Evolutionary conservation across 345 rosid species (phyloP), one percentile per base, ranked within the genome.

Genomic region (Viola odorata): DNA sequence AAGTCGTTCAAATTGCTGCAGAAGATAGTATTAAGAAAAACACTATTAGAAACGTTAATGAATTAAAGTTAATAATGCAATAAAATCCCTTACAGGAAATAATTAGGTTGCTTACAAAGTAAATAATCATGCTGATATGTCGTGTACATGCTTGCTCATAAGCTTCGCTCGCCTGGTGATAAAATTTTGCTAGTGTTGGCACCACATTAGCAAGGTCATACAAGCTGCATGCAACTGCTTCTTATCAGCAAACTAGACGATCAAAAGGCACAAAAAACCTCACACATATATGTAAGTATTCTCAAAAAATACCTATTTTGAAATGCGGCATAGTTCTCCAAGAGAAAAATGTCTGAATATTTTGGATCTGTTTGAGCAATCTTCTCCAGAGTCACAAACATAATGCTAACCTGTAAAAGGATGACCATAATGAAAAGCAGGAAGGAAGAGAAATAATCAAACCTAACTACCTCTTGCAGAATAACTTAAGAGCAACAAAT

Each of bases 91-190:
- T 5, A 47, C 13, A 47, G 50, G 13, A 47, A 10, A n/a, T 4
- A 47, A 4, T 10, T 47, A 52, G 65, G 61, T 53, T 67, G 61
- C 97, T 94, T 79, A 91, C 99, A 63, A 76, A 85, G 80, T 82
- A 88, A 64, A 95, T 91, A 64, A 94, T 94, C 91, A 86, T 78
- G 83, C 96, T 88, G 78, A 94, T 94, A 79, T 84, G 94, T 50
- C 91, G 92, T 7, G 95, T 86, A 71, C 99, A 95, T 60, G 99
- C 97, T 80, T 88, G 95, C 73, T 91, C 99, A 76, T 94, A 91
- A 69, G 92, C 85, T 82, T 94, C 99, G 71, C 96, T 91, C 50
- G 99, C 99, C 81, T 88, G 99, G 78, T 95, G 97, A 78, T 95
- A 95, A 67, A 91, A 95, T 79, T 95, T 95, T 75, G 97, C 99